Percentiles rank a stretch among this genome's conserved stretches.
Evolutionary conservation across 2,329 filamentous ascomycete species (phyloP).

Genomic region (Fusarium poae): DNA sequence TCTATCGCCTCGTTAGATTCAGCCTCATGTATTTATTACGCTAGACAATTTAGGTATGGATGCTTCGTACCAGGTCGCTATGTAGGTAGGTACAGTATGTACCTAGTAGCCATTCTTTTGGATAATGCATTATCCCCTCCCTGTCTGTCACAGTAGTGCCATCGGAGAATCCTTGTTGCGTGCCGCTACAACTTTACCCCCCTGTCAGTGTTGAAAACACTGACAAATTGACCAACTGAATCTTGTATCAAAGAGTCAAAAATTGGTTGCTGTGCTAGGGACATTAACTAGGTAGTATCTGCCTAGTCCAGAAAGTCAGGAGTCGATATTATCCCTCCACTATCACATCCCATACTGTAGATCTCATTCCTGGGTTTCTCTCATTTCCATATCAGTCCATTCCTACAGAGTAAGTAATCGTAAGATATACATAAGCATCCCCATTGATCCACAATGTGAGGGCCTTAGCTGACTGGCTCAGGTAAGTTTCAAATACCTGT

Average conservation of each 20-base stretch:
- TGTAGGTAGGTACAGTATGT: too few species aligned
- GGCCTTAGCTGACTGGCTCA: neutral
- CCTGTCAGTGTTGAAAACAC: neutral
- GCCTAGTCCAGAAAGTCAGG: neutral
- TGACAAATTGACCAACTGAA: neutral
- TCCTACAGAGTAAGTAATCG: neutral
- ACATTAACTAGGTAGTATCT: too few species aligned
- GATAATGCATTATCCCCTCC: conserved; percentile 11
- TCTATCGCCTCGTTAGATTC: conserved; percentile 14
- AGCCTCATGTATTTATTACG: conserved; percentile 1
- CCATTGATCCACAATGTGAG: neutral
- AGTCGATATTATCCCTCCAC: neutral
- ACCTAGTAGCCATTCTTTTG: conserved; percentile 28
- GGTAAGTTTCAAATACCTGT: neutral
- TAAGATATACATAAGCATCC: neutral
- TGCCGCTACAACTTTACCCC: neutral
- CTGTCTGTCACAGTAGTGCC: neutral
- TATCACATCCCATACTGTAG: neutral
- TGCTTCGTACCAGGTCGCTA: neutral
- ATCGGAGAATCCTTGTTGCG: conserved; percentile 2
- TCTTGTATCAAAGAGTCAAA: neutral
- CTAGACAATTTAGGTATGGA: neutral
- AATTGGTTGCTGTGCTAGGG: neutral
- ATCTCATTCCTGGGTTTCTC: neutral
- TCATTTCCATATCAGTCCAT: neutral